phyloP scores from a whole-genome alignment of 2,329 filamentous ascomycete species.

The Elsinoe fawcettii region DNA sequence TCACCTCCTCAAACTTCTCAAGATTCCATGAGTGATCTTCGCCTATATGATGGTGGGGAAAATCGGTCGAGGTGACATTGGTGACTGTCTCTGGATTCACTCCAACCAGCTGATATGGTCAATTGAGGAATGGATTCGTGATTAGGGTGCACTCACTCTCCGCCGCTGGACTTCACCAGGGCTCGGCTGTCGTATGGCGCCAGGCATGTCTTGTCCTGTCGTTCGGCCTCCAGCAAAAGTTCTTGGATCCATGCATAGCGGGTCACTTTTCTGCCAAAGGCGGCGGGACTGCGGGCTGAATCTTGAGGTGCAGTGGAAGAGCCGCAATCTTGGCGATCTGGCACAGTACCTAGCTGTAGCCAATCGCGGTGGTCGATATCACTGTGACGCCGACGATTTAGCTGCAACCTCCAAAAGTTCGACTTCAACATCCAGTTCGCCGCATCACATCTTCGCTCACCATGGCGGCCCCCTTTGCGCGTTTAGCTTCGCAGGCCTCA shows the following conservation, averaged over 20 bases:
- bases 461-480: constrained; percentile 65
- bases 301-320: constrained; percentile 22
- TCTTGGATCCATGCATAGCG: not conserved
- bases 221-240: not conserved
- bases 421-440: not conserved
- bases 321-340: constrained; percentile 5
- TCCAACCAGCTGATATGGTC: constrained; percentile 54
- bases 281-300: not conserved
- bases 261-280: constrained; percentile 10
- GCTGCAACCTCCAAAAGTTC: constrained; percentile 1
- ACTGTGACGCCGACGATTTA: constrained; percentile 8
- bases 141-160: constrained; percentile 26
- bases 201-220: constrained; percentile 22
- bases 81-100: constrained; percentile 87
- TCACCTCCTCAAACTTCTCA: constrained; percentile 58
- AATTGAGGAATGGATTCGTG: not conserved
- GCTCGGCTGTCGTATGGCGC: constrained; percentile 16
- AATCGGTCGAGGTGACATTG: constrained; percentile 82
- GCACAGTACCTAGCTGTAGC: not conserved
- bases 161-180: constrained; percentile 54
- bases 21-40: constrained; percentile 79
- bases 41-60: constrained; percentile 81
- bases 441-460: constrained; percentile 24
- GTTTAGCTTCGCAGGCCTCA: constrained; percentile 63
- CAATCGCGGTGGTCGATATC: constrained; percentile 18